Conservation (phyloP, 2,329 filamentous ascomycete species). For the Diaporthe citrichinensis region DNA sequence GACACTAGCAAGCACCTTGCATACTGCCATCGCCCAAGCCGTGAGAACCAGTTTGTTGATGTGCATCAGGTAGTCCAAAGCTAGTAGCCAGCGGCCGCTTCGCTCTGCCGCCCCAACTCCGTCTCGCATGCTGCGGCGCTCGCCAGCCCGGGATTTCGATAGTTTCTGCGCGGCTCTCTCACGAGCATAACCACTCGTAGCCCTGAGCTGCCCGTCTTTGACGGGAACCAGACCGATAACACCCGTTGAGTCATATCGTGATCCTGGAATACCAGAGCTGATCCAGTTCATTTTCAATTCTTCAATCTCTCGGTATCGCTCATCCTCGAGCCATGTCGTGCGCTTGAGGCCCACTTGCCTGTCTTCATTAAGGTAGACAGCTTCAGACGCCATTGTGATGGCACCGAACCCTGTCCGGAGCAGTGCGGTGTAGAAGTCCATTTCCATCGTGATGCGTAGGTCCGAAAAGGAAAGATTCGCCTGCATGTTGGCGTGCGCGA, state of each 20-base stretch:
- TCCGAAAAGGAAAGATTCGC: conserved; percentile 88
- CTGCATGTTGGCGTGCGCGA: conserved; percentile 91
- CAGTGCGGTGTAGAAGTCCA: conserved; percentile 96
- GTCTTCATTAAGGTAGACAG: conserved; percentile 95
- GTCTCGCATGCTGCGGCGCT: conserved; percentile 63
- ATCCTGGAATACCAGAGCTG: conserved; percentile 60
- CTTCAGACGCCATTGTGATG: conserved; percentile 93
- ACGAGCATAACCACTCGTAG: conserved; percentile 74
- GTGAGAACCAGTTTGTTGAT: conserved; percentile 77
- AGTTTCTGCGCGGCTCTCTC: conserved; percentile 77
- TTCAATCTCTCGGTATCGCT: conserved; percentile 84
- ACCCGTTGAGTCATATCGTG: conserved; percentile 66
- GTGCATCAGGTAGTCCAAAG: conserved; percentile 80
- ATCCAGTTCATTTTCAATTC: conserved; percentile 66
- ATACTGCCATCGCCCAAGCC: conserved; percentile 68
- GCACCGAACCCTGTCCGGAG: conserved; percentile 89
- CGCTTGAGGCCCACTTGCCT: conserved; percentile 78
- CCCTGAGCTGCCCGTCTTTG: conserved; percentile 58
- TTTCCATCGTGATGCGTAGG: conserved; percentile 84
- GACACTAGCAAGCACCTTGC: conserved; percentile 68
- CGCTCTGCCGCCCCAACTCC: conserved; percentile 86
- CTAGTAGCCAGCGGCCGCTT: conserved; percentile 83
- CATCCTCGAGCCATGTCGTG: conserved; percentile 93
- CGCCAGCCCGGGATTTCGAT: conserved; percentile 59
- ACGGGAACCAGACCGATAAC: conserved; percentile 70